phyloP scores from a whole-genome alignment of 2,329 filamentous ascomycete species.

The Sporothrix luriei region DNA sequence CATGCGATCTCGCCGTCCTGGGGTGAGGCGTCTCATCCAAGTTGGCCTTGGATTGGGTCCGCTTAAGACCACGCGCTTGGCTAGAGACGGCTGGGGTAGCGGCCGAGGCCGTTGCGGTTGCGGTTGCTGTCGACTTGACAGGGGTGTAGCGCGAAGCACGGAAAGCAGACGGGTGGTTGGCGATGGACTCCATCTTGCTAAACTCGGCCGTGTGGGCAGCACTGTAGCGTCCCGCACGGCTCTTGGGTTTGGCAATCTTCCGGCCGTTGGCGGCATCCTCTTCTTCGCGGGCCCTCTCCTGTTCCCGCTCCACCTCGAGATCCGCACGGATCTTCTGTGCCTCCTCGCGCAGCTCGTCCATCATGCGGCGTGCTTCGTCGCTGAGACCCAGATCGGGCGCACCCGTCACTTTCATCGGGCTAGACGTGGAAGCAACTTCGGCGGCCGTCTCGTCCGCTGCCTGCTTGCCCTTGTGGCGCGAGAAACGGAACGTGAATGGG shows the following conservation, averaged over 20 bases:
- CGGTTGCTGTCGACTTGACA: conserved; percentile 39
- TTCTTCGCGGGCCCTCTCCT: conserved; percentile 52
- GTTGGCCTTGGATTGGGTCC: conserved; percentile 59
- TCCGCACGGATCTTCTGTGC: conserved; percentile 70
- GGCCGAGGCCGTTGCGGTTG: background rate
- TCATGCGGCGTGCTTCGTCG: conserved; percentile 61
- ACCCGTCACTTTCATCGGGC: background rate
- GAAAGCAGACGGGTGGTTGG: conserved; percentile 78
- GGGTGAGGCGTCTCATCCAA: conserved; percentile 58
- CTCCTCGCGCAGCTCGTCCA: conserved; percentile 71
- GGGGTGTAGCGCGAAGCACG: conserved; percentile 63
- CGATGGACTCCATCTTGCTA: conserved; percentile 97
- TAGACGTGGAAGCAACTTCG: background rate
- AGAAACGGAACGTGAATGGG: conserved; percentile 67
- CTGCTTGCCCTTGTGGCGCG: conserved; percentile 44
- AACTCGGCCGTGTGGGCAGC: conserved; percentile 85
- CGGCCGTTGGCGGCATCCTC: conserved; percentile 53
- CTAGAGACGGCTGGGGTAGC: conserved; percentile 26
- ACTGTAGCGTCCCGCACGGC: conserved; percentile 77
- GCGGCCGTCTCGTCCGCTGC: conserved; percentile 37
- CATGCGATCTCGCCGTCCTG: conserved; percentile 39
- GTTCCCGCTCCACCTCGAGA: conserved; percentile 63
- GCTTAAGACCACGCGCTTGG: conserved; percentile 51
- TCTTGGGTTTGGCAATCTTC: conserved; percentile 78
- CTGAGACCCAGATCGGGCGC: conserved; percentile 55